Evolutionary conservation across 1,139 yeast genomes (phyloP).

Genomic region (Yamadazyma oceani): DNA sequence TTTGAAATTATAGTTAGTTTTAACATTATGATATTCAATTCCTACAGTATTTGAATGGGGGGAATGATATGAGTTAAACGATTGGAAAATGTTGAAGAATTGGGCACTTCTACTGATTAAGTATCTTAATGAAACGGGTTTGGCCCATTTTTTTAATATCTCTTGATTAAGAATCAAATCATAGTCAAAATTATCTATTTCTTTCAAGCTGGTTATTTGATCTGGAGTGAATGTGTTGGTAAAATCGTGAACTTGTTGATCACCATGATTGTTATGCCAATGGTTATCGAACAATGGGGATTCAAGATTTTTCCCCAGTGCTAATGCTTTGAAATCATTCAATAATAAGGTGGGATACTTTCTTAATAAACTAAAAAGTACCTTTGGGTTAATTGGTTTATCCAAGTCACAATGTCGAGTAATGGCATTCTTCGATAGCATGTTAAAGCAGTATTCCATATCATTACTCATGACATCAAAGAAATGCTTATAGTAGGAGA

Average conservation of each 20-base stretch:
- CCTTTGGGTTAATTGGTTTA: slow-evolving; percentile 42
- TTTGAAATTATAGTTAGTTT: slow-evolving; percentile 35
- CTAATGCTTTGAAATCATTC: slow-evolving; percentile 46
- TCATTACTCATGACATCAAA: slow-evolving; percentile 35
- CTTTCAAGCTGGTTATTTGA: slow-evolving; percentile 12
- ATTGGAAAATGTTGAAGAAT: slow-evolving; percentile 36
- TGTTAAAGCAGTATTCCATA: slow-evolving; percentile 24
- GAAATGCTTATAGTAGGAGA: slow-evolving; percentile 52
- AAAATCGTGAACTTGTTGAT: slow-evolving; percentile 16
- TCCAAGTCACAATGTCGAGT: slow-evolving; percentile 49
- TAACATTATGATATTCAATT: slow-evolving; percentile 53
- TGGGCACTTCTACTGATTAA: slow-evolving; percentile 58
- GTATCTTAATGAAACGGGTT: slow-evolving; percentile 55
- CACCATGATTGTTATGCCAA: no score
- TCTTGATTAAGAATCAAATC: slow-evolving; percentile 8
- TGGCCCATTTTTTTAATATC: slow-evolving; percentile 44
- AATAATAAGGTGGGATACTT: slow-evolving; percentile 32
- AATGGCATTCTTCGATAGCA: slow-evolving; percentile 45
- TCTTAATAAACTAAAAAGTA: slow-evolving; percentile 36
- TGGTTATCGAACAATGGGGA: slow-evolving; percentile 41
- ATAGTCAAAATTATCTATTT: slow-evolving; percentile 19
- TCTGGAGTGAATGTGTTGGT: slow-evolving; percentile 4
- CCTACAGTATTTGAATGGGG: slow-evolving; percentile 36
- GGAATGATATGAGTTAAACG: slow-evolving; percentile 29
- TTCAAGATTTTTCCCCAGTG: slow-evolving; percentile 47